Base-by-base conservation (phyloP, 176 grass and related monocot species). In the Carex myosuroides region DNA sequence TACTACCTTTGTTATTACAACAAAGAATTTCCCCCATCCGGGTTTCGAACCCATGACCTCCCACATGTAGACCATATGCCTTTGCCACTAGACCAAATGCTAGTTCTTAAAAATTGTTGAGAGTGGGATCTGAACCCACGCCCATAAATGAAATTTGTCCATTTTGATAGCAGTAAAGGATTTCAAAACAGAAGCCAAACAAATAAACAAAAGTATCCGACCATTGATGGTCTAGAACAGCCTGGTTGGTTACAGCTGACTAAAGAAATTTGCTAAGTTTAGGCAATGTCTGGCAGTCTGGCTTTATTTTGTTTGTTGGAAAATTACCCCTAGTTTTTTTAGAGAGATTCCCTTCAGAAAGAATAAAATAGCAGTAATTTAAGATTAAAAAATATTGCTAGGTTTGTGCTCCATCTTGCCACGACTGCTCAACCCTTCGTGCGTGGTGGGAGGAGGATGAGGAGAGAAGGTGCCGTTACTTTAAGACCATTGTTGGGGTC, bases 391-490 rank as follows among this genome's bases (percentile, higher is more conserved):
- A 70, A 76, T 37, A 33, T 75, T 74, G 30, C 50, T 78, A 99
- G 97, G 97, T 99, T 78, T 99, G 97, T 86, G 97, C 97, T 80
- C 97, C 93, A 16, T 99, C 97, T 58, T 96, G 93, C 81, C 93
- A 99, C 88, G 97, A 99, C 88, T 99, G 97, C 90, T 99, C 91
- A 32, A 94, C 97, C 44, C 81, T 94, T 79, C 97, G 93, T 60
- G 93, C 97, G 64, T 99, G 97, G 97, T 99, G 97, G 97, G 97
- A 99, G 82, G 97, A 92, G 86, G 90, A 99, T 84, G 93, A 87
- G 93, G 93, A 81, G 44, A 96, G 85, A 82, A 88, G 93, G 72
- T 85, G 64, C 78, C 87, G 87, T 22, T 99, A 89, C 82, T 96
- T 89, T 79, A 92, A 87, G 81, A 82, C 30, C 58, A 85, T 94